Evolutionary conservation across 108 stramenopile species (phyloP).

Genomic region (Pseudonitzschia delicatissima): DNA sequence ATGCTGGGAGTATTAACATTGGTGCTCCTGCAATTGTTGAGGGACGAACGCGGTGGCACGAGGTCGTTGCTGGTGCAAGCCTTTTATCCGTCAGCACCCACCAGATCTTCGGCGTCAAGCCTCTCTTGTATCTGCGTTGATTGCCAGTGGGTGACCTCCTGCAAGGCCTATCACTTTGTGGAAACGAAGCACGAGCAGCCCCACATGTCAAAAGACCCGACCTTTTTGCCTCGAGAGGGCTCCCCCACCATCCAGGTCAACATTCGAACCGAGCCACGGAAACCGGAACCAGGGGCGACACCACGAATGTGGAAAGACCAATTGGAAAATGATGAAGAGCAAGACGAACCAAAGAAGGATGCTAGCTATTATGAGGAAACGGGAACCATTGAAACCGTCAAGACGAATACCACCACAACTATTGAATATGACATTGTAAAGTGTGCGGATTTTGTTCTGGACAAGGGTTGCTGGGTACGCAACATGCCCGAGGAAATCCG

Average conservation of each 20-base stretch:
- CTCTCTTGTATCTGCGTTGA: conserved; percentile 85
- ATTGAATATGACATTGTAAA: conserved; percentile 85
- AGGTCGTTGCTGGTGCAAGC: not conserved
- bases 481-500: conserved; percentile 90
- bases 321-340: not conserved
- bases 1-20: too few relatives aligned
- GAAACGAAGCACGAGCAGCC: conserved; percentile 87
- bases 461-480: conserved; percentile 71
- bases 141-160: conserved; percentile 75
- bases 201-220: conserved; percentile 74
- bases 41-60: too few relatives aligned
- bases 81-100: not conserved
- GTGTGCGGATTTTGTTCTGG: conserved; percentile 78
- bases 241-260: conserved; percentile 85
- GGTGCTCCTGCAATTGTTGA: too few relatives aligned
- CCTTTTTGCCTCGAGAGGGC: conserved; percentile 77
- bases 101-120: not conserved
- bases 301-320: conserved; percentile 29
- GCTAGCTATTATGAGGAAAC: conserved; percentile 15
- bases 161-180: conserved; percentile 83
- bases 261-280: conserved; percentile 40
- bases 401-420: conserved; percentile 30
- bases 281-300: conserved; percentile 12
- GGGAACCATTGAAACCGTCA: conserved; percentile 51
- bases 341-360: not conserved